phyloP scores from a whole-genome alignment of 345 rosid genomes.

The Syzygium aqueum region DNA sequence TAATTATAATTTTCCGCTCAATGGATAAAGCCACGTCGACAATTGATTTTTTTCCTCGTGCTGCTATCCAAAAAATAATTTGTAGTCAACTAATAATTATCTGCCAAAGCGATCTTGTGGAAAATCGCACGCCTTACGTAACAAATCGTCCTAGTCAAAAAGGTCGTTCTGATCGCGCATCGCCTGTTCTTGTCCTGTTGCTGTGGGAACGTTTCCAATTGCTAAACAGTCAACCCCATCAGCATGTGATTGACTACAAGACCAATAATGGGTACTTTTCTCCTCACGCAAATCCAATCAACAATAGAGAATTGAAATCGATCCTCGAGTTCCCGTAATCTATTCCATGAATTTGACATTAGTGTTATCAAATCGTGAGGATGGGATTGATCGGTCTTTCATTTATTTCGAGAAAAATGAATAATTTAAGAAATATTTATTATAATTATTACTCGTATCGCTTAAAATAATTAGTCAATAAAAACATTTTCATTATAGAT shows the following conservation, averaged over 20 bases:
- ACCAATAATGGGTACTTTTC: not conserved
- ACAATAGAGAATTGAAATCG: not conserved
- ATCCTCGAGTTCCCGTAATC: too few relatives aligned
- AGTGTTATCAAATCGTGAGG: not conserved
- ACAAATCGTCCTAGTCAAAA: not conserved
- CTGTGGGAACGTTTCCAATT: not conserved
- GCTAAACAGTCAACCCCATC: not conserved
- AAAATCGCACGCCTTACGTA: not conserved
- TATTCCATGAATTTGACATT: not conserved
- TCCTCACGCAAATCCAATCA: not conserved
- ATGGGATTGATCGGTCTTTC: not conserved
- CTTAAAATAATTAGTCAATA: not conserved
- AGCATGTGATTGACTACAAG: not conserved
- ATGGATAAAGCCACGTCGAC: not conserved
- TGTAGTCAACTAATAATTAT: not conserved
- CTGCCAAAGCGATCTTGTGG: not conserved
- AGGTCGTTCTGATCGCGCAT: not conserved
- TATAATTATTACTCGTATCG: not conserved
- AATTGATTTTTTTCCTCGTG: not conserved
- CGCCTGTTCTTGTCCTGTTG: not conserved
- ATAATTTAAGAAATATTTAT: not conserved
- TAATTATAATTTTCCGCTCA: not conserved
- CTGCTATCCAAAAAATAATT: not conserved
- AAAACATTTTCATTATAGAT: not conserved
- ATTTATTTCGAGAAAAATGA: fast-evolving